Evolutionary conservation across 345 rosid genomes (phyloP).

Genomic region (Reutealis trisperma): DNA sequence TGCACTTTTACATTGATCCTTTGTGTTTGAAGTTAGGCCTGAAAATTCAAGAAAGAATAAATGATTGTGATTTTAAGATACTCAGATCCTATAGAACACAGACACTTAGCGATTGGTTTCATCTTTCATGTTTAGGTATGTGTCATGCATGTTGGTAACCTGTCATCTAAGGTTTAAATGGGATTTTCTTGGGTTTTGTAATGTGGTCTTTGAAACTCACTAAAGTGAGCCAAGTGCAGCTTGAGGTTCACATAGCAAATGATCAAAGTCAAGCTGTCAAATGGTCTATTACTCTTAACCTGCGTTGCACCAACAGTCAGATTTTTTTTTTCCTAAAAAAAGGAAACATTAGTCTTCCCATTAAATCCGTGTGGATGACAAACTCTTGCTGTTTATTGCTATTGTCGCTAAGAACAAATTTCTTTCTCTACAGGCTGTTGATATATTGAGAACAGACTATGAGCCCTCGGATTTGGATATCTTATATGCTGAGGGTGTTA

Average conservation of each 20-base stretch:
- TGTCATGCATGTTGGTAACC: not conserved
- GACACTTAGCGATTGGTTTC: not conserved
- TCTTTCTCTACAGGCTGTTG: conserved; percentile 57
- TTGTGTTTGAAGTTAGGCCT: not conserved
- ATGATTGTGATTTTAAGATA: not conserved
- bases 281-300: conserved; percentile 1
- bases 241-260: not conserved
- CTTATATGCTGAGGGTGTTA: conserved; percentile 91
- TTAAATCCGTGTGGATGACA: not conserved
- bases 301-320: not conserved
- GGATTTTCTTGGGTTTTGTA: not conserved
- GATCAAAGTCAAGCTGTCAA: not conserved
- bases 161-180: not conserved
- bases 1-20: not conserved
- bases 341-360: not conserved
- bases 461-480: conserved; percentile 96
- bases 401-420: conserved; percentile 8
- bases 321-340: not conserved
- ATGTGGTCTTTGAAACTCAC: not conserved
- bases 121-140: not conserved
- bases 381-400: not conserved
- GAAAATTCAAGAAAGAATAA: not conserved
- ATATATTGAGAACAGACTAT: conserved; percentile 73
- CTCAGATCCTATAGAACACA: not conserved
- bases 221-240: not conserved